Evolutionary conservation across 108 stramenopile species (phyloP).

Genomic region (Hondaea fermentalgiana): DNA sequence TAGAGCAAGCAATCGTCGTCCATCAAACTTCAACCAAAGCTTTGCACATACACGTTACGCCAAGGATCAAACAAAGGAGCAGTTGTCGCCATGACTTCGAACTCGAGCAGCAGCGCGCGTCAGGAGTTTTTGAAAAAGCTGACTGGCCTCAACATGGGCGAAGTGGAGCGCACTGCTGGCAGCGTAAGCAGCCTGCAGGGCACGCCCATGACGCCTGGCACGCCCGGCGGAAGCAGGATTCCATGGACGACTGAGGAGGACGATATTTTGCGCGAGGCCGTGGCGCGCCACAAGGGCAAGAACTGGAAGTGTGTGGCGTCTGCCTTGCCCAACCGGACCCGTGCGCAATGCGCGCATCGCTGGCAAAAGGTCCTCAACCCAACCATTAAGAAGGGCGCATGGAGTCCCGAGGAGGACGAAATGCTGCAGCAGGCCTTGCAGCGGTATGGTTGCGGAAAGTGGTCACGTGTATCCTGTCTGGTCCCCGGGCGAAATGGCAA

Average conservation of each 20-base stretch:
- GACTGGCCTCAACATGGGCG: not conserved
- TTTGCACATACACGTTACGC: not conserved
- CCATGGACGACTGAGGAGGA: slow-evolving; percentile 65
- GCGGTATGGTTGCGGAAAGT: slow-evolving; percentile 19
- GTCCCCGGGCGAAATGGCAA: slow-evolving; percentile 42
- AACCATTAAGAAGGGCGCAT: slow-evolving; percentile 24
- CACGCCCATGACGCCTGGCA: not conserved
- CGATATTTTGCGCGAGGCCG: slow-evolving; percentile 43
- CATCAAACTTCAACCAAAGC: too few species aligned
- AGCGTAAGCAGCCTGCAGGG: not conserved
- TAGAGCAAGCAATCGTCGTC: too few species aligned
- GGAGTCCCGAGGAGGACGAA: slow-evolving; percentile 29
- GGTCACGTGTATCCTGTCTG: slow-evolving; percentile 12
- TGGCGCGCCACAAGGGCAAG: slow-evolving; percentile 54
- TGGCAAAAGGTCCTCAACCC: slow-evolving; percentile 40
- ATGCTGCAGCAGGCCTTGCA: not conserved
- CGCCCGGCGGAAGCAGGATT: not conserved
- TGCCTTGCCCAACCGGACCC: slow-evolving; percentile 53
- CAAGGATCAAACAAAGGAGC: not conserved
- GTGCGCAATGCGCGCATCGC: slow-evolving; percentile 31
- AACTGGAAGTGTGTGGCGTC: slow-evolving; percentile 85
- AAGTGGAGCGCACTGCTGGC: not conserved
- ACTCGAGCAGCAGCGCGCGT: not conserved
- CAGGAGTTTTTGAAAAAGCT: not conserved
- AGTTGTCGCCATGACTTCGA: not conserved